Conservation (phyloP, 768 basidiomycete species). For the Leccinum ochraceum region DNA sequence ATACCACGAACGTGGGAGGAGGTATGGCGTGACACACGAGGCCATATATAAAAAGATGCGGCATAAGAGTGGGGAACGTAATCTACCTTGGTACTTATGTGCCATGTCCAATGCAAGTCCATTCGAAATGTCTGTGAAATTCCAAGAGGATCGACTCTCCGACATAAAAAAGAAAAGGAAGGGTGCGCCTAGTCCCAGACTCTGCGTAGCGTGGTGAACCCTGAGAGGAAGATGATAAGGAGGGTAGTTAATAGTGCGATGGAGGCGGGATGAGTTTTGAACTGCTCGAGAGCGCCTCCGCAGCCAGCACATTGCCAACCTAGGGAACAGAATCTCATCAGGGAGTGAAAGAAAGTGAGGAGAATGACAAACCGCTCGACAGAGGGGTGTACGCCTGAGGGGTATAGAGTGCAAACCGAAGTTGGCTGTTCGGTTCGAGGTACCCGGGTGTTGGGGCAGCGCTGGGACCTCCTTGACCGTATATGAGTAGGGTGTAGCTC, state of each 20-base stretch:
- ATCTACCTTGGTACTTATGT: conserved; percentile 33
- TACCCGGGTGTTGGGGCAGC: conserved; percentile 50
- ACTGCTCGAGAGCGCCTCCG: conserved; percentile 32
- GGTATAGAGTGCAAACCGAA: conserved; percentile 64
- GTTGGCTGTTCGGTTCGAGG: conserved; percentile 52
- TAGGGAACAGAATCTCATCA: conserved; percentile 5
- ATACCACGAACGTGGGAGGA: conserved; percentile 19
- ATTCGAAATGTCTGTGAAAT: conserved; percentile 25
- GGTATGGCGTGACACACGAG: conserved; percentile 12
- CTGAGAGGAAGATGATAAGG: conserved; percentile 33
- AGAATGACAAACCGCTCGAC: conserved; percentile 37
- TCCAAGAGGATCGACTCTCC: conserved; percentile 13
- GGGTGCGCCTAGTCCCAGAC: conserved; percentile 24
- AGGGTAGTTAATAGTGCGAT: conserved; percentile 35
- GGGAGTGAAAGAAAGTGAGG: background rate
- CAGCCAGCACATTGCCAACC: conserved; percentile 34
- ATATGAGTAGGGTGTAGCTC: conserved; percentile 60
- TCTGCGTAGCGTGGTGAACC: conserved; percentile 37
- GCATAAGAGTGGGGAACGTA: conserved; percentile 23
- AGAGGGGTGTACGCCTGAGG: conserved; percentile 57
- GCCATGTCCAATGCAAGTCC: conserved; percentile 32
- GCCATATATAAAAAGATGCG: conserved; percentile 23
- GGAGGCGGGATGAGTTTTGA: conserved; percentile 34
- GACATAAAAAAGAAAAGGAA: conserved; percentile 1
- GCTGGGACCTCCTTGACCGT: conserved; percentile 54